Percentiles rank a stretch among this genome's conserved stretches.
phyloP scores from a whole-genome alignment of 2,329 filamentous ascomycete genomes.

The Colletotrichum tamarilloi region DNA sequence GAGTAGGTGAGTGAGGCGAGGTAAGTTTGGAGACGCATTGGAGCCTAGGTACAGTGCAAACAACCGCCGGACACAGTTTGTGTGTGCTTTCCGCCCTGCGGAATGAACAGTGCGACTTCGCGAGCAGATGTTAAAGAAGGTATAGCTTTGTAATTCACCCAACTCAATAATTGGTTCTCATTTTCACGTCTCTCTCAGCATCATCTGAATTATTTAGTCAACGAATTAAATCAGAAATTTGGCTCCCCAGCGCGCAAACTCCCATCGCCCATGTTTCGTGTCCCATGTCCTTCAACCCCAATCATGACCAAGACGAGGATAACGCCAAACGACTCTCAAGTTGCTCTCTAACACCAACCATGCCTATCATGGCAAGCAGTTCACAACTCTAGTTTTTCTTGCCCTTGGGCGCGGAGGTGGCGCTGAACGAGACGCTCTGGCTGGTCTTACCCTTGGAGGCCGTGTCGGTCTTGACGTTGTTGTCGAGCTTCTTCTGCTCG shows the following conservation, averaged over 20 bases:
- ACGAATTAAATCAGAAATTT: constrained; percentile 24
- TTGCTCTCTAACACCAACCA: not conserved
- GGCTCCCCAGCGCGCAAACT: constrained; percentile 17
- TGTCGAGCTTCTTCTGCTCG: constrained; percentile 64
- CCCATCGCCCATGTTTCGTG: constrained; percentile 15
- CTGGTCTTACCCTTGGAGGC: constrained; percentile 48
- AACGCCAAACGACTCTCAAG: not conserved
- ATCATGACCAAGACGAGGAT: not conserved
- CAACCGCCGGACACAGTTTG: not conserved
- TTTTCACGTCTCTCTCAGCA: constrained; percentile 4
- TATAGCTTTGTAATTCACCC: not conserved
- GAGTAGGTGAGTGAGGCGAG: not conserved
- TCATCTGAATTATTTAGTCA: constrained; percentile 25
- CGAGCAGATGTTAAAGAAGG: not conserved
- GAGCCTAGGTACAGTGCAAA: constrained; percentile 19
- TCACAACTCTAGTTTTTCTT: not conserved
- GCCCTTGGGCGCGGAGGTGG: constrained; percentile 26
- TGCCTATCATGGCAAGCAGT: not conserved
- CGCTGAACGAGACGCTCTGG: constrained; percentile 49
- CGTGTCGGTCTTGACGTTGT: constrained; percentile 57
- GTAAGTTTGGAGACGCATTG: constrained; percentile 1
- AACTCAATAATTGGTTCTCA: not conserved
- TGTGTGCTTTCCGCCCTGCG: accelerated
- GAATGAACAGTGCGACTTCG: not conserved
- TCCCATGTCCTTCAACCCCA: not conserved